Percentiles rank a stretch among this genome's conserved stretches.
These are phyloP conservation scores for Xylaria multiplex DNA, from an alignment of 2,329 filamentous ascomycete genomes.

Conservation along the genomic window DNA sequence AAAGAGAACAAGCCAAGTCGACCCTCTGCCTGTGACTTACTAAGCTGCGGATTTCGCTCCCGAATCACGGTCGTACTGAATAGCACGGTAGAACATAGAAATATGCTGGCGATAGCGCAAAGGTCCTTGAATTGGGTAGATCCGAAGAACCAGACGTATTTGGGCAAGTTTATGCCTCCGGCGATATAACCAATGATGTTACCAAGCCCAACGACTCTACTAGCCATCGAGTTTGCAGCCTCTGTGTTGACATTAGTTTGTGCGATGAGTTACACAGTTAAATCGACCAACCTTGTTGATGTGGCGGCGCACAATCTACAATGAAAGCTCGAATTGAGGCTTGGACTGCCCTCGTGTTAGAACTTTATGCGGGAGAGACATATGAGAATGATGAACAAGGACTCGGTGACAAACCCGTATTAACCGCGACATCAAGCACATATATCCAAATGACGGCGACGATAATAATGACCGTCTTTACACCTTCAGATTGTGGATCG, in stretches of 20 bases:
- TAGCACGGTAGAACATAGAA: constrained; percentile 74
- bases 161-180: constrained; percentile 83
- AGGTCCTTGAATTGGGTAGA: constrained; percentile 93
- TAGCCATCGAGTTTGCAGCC: constrained; percentile 92
- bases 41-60: constrained; percentile 82
- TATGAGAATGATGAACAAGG: background rate
- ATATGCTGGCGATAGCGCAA: constrained; percentile 82
- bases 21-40: constrained; percentile 68
- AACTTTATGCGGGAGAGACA: background rate
- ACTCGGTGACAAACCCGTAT: constrained; percentile 71
- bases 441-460: constrained; percentile 89
- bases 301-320: constrained; percentile 88
- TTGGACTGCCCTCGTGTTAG: constrained; percentile 70
- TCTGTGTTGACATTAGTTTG: constrained; percentile 58
- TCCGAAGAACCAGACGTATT: constrained; percentile 80
- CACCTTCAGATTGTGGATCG: constrained; percentile 69
- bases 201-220: constrained; percentile 83
- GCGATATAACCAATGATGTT: constrained; percentile 92
- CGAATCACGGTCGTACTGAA: constrained; percentile 75
- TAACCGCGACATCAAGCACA: constrained; percentile 92
- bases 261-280: background rate
- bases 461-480: constrained; percentile 74
- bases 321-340: constrained; percentile 92
- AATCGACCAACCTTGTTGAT: constrained; percentile 73
- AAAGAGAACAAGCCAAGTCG: constrained; percentile 78